Evolutionary conservation across 169 alveolate genomes (phyloP).

Genomic region (Babesia sp.): DNA sequence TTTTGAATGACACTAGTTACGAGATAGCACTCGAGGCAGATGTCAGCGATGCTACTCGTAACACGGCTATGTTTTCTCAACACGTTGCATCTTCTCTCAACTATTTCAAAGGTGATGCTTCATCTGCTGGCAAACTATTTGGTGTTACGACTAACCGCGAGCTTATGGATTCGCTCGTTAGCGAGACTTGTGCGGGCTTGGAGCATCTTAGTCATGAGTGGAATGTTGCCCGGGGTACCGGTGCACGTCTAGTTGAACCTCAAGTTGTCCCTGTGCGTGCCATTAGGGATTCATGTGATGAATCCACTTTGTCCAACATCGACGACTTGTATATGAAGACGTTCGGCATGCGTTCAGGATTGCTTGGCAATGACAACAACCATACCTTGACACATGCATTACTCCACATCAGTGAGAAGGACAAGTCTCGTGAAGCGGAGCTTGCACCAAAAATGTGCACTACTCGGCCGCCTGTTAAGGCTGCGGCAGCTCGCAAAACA

Average conservation of each 20-base stretch:
- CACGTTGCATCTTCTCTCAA: conserved; percentile 18
- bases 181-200: conserved; percentile 16
- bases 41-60: conserved; percentile 5
- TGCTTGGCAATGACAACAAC: conserved; percentile 12
- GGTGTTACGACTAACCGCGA: not conserved
- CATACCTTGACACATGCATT: conserved; percentile 52
- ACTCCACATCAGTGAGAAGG: conserved; percentile 51
- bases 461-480: conserved; percentile 3
- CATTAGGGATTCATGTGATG: not conserved
- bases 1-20: conserved; percentile 38
- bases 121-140: not conserved
- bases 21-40: conserved; percentile 42
- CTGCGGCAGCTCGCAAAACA: not conserved
- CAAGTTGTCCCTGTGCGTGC: not conserved
- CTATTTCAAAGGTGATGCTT: not conserved
- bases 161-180: not conserved
- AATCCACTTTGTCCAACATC: conserved; percentile 1
- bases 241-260: not conserved
- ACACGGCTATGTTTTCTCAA: not conserved
- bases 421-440: conserved; percentile 48
- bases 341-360: conserved; percentile 39
- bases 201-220: conserved; percentile 23
- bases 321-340: conserved; percentile 33
- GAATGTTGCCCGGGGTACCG: conserved; percentile 6
- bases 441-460: conserved; percentile 57